phyloP scores from a whole-genome alignment of 192 early-diverging fungal genomes.

The Thoreauomyces humboldtii region DNA sequence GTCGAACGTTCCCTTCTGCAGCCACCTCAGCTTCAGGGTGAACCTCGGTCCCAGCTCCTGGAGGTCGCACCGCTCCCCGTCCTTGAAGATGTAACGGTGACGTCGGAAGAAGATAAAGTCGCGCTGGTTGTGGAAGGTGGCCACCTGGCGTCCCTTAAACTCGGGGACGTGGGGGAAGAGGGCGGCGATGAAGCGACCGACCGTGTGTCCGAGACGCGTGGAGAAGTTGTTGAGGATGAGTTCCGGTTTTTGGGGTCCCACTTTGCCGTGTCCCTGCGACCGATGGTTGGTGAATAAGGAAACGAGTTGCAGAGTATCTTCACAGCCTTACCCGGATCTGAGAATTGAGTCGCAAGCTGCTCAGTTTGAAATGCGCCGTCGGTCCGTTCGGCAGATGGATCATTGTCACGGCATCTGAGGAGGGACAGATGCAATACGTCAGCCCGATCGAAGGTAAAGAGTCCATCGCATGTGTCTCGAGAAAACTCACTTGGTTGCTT shows the following conservation, averaged over 20 bases:
- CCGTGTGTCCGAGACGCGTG: slow-evolving; percentile 92
- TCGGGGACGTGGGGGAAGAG: slow-evolving; percentile 97
- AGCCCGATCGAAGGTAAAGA: background rate
- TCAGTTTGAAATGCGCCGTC: slow-evolving; percentile 93
- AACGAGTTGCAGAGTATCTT: background rate
- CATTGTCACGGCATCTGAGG: slow-evolving; percentile 85
- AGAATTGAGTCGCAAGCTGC: slow-evolving; percentile 71
- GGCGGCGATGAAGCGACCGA: slow-evolving; percentile 93
- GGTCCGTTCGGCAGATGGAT: slow-evolving; percentile 97
- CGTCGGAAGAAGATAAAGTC: slow-evolving; percentile 99
- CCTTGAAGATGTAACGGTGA: slow-evolving; percentile 92
- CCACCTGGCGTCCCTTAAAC: slow-evolving; percentile 91
- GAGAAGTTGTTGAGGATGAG: slow-evolving; percentile 97
- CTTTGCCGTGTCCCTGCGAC: slow-evolving; percentile 63
- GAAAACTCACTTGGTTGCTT: slow-evolving; percentile 75
- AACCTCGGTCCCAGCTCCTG: slow-evolving; percentile 97
- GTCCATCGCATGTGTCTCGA: no score
- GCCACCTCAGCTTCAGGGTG: slow-evolving; percentile 87
- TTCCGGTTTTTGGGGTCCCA: slow-evolving; percentile 85
- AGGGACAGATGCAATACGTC: no score
- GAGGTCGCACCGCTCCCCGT: slow-evolving; percentile 68
- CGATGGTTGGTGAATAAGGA: slow-evolving; percentile 14
- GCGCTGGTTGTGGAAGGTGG: slow-evolving; percentile 98
- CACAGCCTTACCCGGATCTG: slow-evolving; percentile 57
- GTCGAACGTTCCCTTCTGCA: slow-evolving; percentile 96